Evolutionary conservation across 2,329 filamentous ascomycete genomes (phyloP), one percentile per base, ranked within the genome.

Genomic region (Penicillium sp.): DNA sequence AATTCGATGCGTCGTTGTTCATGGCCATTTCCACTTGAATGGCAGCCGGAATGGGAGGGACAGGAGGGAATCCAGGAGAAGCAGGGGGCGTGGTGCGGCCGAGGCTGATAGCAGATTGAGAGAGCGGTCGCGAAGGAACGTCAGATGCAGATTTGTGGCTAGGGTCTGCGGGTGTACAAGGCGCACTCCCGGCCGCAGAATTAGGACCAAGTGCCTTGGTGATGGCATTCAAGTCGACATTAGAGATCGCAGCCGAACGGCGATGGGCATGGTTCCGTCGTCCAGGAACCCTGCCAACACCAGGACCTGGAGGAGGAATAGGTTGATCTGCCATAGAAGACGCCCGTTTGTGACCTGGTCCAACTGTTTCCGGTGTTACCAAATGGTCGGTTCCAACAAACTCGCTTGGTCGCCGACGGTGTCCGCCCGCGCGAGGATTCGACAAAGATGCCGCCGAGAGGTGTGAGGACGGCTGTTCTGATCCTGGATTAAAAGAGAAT

Each of bases 361-460:
- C 90, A 11, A 86, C 88, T 29, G 88, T 87, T 66, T 87, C 73
- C 64, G 85, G 78, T 62, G 82, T 75, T 68, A 66, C 79, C 76
- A 65, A 73, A 61, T 66, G 78, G 56, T 75, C 73, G 8, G 89
- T 89, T 37, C 90, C 90, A 45, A 95, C 89, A 67, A 95, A 92
- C 71, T 96, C 92, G 70, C 92, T 96, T 29, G 86, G 89, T 52
- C 89, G 89, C 66, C 92, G 84, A 66, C 87, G 83, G 69, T 92
- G 89, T 22, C 87, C 85, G 32, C 77, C 76, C 24, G 82, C 77
- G 58, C 84, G 80, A 20, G 82, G 78, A 18, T 86, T 81, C 7
- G 77, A 35, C 29, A 52, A 34, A 4, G 42, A 72, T 1, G 84
- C 82, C n/a, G 82, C 82, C 16, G 81, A 73, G 0, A 83, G 81